Percentiles rank a stretch among this genome's conserved stretches.
Conservation (phyloP, 2,329 filamentous ascomycete genomes). For the Aureobasidium sp. region DNA sequence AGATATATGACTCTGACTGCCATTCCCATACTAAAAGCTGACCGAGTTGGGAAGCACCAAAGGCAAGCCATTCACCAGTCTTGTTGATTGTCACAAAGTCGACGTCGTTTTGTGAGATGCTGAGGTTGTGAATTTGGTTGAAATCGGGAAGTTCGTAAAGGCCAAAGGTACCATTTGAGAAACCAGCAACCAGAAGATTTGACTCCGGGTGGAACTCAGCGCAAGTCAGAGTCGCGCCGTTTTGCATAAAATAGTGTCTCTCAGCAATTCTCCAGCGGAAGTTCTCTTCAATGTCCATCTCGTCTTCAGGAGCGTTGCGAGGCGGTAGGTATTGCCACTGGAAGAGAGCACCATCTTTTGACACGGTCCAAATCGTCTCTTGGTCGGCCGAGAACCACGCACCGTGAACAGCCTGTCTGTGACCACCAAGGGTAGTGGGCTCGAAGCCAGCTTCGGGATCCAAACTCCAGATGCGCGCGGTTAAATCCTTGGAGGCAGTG, state of each 20-base stretch:
- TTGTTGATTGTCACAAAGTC: constrained; percentile 92
- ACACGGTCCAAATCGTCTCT: constrained; percentile 92
- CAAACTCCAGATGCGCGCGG: constrained; percentile 89
- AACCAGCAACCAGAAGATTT: constrained; percentile 91
- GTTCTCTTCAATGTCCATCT: constrained; percentile 55
- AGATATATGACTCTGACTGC: constrained; percentile 97
- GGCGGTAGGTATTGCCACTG: constrained; percentile 76
- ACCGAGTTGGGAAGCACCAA: constrained; percentile 89
- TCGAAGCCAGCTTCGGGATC: constrained; percentile 79
- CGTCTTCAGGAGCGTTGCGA: constrained; percentile 46
- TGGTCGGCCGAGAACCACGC: constrained; percentile 96
- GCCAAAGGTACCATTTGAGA: constrained; percentile 89
- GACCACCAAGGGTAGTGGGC: constrained; percentile 83
- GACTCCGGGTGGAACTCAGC: constrained; percentile 82
- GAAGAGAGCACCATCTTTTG: constrained; percentile 95
- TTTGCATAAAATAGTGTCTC: constrained; percentile 89
- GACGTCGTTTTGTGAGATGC: constrained; percentile 94
- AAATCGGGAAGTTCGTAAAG: constrained; percentile 95
- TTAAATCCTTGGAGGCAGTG: constrained; percentile 85
- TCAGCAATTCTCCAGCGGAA: constrained; percentile 88
- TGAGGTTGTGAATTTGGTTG: constrained; percentile 85
- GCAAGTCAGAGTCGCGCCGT: constrained; percentile 77
- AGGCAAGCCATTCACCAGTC: constrained; percentile 92
- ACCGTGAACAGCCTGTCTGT: constrained; percentile 82
- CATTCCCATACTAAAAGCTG: constrained; percentile 99